Evolutionary conservation across 257 asterid species (phyloP).

Genomic region (Anisodus acutangulus): DNA sequence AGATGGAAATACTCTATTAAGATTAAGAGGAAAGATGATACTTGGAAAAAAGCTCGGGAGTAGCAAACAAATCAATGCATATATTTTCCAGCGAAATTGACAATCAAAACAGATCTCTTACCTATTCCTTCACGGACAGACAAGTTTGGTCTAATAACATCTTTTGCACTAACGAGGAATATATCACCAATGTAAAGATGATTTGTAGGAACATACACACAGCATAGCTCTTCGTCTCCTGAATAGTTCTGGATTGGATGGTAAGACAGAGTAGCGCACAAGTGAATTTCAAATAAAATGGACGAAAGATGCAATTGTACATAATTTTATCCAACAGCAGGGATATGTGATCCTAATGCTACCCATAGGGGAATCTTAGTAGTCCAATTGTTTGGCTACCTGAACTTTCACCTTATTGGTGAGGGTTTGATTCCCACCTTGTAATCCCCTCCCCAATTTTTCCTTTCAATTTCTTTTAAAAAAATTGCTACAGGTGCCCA

Average conservation of each 20-base stretch:
- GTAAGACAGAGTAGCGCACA: not conserved
- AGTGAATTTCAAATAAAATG: not conserved
- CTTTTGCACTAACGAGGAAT: slow-evolving; percentile 53
- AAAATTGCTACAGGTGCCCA: not conserved
- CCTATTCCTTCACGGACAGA: slow-evolving; percentile 68
- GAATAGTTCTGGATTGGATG: slow-evolving; percentile 45
- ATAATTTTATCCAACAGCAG: not conserved
- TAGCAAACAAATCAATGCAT: not conserved
- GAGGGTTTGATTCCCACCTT: not conserved
- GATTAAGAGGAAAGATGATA: too few species aligned
- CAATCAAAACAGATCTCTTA: slow-evolving; percentile 27
- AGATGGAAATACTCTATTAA: too few species aligned
- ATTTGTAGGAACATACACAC: slow-evolving; percentile 62
- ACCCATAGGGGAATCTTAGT: not conserved
- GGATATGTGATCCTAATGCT: not conserved
- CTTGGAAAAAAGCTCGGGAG: too few species aligned
- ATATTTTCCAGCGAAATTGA: not conserved
- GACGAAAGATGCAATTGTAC: not conserved
- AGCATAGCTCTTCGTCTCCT: slow-evolving; percentile 56
- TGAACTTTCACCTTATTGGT: not conserved
- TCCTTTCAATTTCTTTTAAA: not conserved
- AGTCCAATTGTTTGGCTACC: not conserved
- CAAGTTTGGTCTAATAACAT: slow-evolving; percentile 56
- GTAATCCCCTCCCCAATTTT: not conserved
- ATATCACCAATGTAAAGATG: slow-evolving; percentile 63